Percentiles rank a stretch among this genome's conserved stretches.
Evolutionary conservation across 1,284 basidiomycete genomes (phyloP).

Genomic region (Pterula multifida): DNA sequence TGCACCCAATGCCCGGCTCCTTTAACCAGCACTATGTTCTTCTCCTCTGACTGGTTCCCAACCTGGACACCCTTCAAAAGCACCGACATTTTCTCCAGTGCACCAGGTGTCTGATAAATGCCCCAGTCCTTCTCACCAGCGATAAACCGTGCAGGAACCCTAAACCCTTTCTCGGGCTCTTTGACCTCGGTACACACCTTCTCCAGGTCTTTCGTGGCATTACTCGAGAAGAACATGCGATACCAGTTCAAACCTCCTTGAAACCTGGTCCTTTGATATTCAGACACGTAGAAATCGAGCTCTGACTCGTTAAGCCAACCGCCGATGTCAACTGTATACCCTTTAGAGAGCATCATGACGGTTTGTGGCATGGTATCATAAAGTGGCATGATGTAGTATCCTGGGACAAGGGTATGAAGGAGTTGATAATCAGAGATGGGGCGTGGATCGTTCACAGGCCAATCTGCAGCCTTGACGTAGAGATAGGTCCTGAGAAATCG

Average conservation of each 20-base stretch:
- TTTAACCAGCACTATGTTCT: slow-evolving; percentile 39
- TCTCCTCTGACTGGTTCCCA: slow-evolving; percentile 14
- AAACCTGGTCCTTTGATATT: slow-evolving; percentile 43
- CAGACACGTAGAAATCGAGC: slow-evolving; percentile 33
- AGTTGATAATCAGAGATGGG: slow-evolving; percentile 21
- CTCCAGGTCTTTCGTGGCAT: slow-evolving; percentile 10
- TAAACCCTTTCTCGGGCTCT: slow-evolving; percentile 23
- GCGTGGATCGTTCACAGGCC: slow-evolving; percentile 28
- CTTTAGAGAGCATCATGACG: slow-evolving; percentile 14
- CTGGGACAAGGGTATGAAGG: slow-evolving; percentile 32
- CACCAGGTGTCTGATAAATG: slow-evolving; percentile 39
- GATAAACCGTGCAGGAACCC: slow-evolving; percentile 41
- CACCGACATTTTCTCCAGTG: slow-evolving; percentile 27
- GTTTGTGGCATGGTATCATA: slow-evolving; percentile 39
- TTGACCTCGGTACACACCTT: slow-evolving; percentile 9
- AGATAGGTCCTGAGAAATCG: slow-evolving; percentile 45
- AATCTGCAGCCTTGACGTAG: slow-evolving; percentile 48
- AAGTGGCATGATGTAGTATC: slow-evolving; percentile 53
- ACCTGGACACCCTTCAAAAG: neutral
- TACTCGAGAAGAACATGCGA: slow-evolving; percentile 22
- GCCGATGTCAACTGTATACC: slow-evolving; percentile 18
- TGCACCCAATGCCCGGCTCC: slow-evolving; percentile 56
- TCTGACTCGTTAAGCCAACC: slow-evolving; percentile 39
- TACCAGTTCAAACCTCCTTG: slow-evolving; percentile 52
- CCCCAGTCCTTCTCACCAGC: slow-evolving; percentile 48